Percentiles rank a stretch among this genome's conserved stretches.
phyloP scores from a whole-genome alignment of 139 green algal species.

The Limnomonas spitsbergensis region DNA sequence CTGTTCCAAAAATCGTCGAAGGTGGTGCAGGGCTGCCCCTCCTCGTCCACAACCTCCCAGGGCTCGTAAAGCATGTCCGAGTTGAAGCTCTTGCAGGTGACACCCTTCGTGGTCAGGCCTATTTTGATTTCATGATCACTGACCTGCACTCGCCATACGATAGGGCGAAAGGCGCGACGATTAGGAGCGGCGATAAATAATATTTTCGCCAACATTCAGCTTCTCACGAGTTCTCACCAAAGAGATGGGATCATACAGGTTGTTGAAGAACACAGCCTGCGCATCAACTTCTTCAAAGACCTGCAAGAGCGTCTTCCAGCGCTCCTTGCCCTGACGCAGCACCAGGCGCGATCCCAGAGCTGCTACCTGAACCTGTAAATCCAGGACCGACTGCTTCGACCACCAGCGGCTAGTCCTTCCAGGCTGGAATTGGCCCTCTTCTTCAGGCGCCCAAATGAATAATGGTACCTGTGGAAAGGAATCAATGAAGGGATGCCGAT shows the following conservation, averaged over 20 bases:
- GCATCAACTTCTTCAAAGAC: conserved; percentile 60
- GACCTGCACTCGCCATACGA: conserved; percentile 37
- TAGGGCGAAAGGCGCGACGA: too few relatives aligned
- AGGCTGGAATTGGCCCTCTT: conserved; percentile 93
- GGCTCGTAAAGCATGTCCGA: conserved; percentile 88
- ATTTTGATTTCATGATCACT: conserved; percentile 77
- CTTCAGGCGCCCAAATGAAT: conserved; percentile 87
- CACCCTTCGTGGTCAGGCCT: conserved; percentile 39
- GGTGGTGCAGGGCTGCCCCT: conserved; percentile 67
- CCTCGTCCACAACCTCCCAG: conserved; percentile 78
- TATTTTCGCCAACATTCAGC: neutral
- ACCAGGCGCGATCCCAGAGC: conserved; percentile 73
- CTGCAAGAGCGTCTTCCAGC: conserved; percentile 46
- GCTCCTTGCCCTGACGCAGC: conserved; percentile 54
- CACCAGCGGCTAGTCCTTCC: conserved; percentile 74
- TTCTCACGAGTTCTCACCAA: conserved; percentile 60
- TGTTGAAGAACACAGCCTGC: conserved; percentile 83
- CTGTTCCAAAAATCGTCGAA: conserved; percentile 80
- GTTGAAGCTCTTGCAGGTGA: conserved; percentile 75
- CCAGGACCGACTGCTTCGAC: conserved; percentile 24
- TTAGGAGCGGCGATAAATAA: too few relatives aligned
- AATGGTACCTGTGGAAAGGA: conserved; percentile 65
- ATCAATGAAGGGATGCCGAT: neutral
- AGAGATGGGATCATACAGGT: conserved; percentile 92
- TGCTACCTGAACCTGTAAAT: conserved; percentile 46